Conservation (phyloP, 2,329 filamentous ascomycete species). For the Colletotrichum sp. region DNA sequence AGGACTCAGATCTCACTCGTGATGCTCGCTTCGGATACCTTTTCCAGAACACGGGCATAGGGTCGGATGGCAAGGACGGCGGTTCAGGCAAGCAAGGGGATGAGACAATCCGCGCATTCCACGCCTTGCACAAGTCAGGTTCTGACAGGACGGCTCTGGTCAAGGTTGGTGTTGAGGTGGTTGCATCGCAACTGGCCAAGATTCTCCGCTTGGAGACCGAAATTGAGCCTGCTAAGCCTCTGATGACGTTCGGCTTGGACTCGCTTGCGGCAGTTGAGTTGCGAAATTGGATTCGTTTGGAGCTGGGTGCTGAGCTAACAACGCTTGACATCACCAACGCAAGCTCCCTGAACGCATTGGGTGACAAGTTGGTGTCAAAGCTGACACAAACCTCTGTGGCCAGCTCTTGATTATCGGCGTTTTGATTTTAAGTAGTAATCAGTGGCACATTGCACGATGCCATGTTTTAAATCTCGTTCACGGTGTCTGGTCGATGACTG, state of each 20-base stretch:
- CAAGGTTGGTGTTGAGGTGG: constrained; percentile 23
- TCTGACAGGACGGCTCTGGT: constrained; percentile 22
- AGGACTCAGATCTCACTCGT: constrained; percentile 25
- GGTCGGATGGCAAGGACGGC: background rate
- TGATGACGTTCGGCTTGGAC: constrained; percentile 33
- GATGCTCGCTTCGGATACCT: constrained; percentile 8
- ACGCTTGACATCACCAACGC: constrained; percentile 34
- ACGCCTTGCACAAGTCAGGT: constrained; percentile 26
- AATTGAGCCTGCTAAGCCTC: constrained; percentile 28
- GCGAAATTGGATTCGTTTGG: constrained; percentile 27
- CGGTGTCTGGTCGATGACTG: background rate
- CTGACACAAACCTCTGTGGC: background rate
- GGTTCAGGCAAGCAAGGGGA: background rate
- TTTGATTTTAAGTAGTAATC: background rate
- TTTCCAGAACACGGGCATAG: background rate
- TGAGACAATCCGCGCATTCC: background rate
- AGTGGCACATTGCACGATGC: background rate
- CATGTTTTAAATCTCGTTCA: background rate
- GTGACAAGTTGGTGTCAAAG: constrained; percentile 28
- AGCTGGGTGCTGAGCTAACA: constrained; percentile 29
- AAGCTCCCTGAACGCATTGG: constrained; percentile 26
- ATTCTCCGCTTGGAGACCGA: constrained; percentile 26
- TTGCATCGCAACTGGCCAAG: constrained; percentile 27
- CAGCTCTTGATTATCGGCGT: background rate
- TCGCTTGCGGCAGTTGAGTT: constrained; percentile 34